Base-by-base conservation (phyloP, 345 rosid species). In the Sonneratia caseolaris region DNA sequence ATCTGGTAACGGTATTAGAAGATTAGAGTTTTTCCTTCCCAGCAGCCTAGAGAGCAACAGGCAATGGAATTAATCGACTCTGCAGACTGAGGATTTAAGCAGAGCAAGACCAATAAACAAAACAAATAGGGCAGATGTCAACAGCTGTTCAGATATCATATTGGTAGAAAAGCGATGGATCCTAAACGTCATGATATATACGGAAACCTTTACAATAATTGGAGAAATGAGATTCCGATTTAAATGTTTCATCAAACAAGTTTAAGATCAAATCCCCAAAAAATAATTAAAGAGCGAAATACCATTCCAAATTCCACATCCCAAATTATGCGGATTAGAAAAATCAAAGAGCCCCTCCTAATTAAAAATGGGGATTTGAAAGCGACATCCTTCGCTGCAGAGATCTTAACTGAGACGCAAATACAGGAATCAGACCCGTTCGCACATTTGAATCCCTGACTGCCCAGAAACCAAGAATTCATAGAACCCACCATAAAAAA, bases 231-330 rank as follows among this genome's bases (percentile, higher is more conserved):
- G 42, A 49, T 62, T 68, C 42, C 45, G 75, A 76, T 76, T 77
- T 68, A 27, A 86, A 78, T 85, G 80, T 81, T 78, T 79, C 72
- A 82, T 75, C 85, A 72, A 80, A 81, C 80, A 70, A 8, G 68
- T 64, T 10, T 57, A 37, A 56, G n/a, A 13, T 1, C 75, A 75
- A 71, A 47, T 66, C 24, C n/a, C 38, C 66, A 11, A 14, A 6
- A 71, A 71, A 16, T 32, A 32, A 18, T 24, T 76, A 77, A 72
- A 24, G 24, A 53, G 7, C 49, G 56, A 22, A 47, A 42, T 38
- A 61, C 32, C 5, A 27, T 51, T 72, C 70, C 48, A 69, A 66
- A 62, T 21, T 70, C 69, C 71, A 55, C 71, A 68, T 38, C 64
- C 73, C 70, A 43, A 27, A 53, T 59, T 71, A 61, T 40, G 42